Percentiles rank a stretch among this genome's conserved stretches.
These are phyloP conservation scores for Rhodosporidiobolus sp. DNA, from an alignment of 768 basidiomycete genomes.

Conservation along the genomic window DNA sequence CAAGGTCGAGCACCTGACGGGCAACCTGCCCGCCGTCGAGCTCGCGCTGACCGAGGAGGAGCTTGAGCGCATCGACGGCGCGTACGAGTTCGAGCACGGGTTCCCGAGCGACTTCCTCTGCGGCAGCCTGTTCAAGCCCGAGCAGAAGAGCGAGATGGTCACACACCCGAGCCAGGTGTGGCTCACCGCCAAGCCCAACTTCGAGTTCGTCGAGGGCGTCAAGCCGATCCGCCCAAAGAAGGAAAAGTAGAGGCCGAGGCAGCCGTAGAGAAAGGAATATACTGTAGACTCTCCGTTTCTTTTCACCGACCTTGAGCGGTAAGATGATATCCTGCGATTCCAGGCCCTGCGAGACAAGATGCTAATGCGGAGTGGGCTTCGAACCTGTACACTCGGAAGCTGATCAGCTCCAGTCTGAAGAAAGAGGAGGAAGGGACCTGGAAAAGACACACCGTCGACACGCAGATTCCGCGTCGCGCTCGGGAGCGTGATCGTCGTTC, in stretches of 20 bases:
- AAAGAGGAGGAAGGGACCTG: not conserved
- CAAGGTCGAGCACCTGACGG: constrained; percentile 36
- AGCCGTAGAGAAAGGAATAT: no score
- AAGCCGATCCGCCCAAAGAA: no score
- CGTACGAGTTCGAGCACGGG: not conserved
- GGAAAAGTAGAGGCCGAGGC: no score
- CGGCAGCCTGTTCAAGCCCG: not conserved
- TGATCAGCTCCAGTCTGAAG: not conserved
- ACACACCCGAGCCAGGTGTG: no score
- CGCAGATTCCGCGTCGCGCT: constrained; percentile 96
- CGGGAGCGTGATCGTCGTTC: constrained; percentile 77
- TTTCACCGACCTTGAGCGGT: no score
- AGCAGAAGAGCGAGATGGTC: no score
- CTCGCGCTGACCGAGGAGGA: constrained; percentile 24
- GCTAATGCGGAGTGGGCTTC: constrained; percentile 42
- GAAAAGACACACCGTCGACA: constrained; percentile 63
- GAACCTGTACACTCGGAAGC: constrained; percentile 17
- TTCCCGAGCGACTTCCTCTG: constrained; percentile 13
- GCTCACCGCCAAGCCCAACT: no score
- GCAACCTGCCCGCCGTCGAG: constrained; percentile 31
- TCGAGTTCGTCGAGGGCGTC: no score
- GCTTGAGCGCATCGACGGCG: constrained; percentile 13
- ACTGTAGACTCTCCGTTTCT: no score
- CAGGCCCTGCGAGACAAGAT: not conserved
- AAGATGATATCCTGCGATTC: no score